These are phyloP conservation scores for Citrus unshiu DNA, from an alignment of 345 rosid genomes.

Conservation along the genomic window DNA sequence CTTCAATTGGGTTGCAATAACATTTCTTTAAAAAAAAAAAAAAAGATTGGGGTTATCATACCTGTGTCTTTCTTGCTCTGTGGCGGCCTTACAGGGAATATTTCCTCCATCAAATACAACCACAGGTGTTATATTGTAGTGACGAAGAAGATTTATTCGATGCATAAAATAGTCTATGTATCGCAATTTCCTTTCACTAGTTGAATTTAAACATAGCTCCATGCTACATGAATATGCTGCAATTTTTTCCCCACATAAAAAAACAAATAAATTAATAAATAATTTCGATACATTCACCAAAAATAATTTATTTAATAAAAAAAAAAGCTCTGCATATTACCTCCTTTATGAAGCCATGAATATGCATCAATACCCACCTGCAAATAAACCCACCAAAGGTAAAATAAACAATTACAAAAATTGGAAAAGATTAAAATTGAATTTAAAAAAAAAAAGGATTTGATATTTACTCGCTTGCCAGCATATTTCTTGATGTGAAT, in stretches of 20 bases:
- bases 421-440: background rate
- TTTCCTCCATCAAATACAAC: slow-evolving; percentile 85
- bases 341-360: slow-evolving; percentile 97
- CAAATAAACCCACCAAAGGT: background rate
- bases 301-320: background rate
- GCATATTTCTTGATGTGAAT: slow-evolving; percentile 77
- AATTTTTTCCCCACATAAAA: background rate
- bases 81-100: slow-evolving; percentile 74
- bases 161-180: slow-evolving; percentile 82
- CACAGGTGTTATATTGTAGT: slow-evolving; percentile 60
- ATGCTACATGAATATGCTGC: slow-evolving; percentile 93
- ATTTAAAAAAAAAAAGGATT: background rate
- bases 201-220: slow-evolving; percentile 79
- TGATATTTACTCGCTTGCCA: slow-evolving; percentile 54
- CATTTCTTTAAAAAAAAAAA: background rate
- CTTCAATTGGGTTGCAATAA: background rate
- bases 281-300: too few species aligned
- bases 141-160: slow-evolving; percentile 65
- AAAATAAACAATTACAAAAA: background rate
- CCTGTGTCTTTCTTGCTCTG: slow-evolving; percentile 70
- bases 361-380: slow-evolving; percentile 98
- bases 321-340: slow-evolving; percentile 19
- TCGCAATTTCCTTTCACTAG: slow-evolving; percentile 54
- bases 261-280: background rate
- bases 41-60: background rate